Conservation (phyloP, 352 stramenopile genomes). For the Phytophthora cactorum region DNA sequence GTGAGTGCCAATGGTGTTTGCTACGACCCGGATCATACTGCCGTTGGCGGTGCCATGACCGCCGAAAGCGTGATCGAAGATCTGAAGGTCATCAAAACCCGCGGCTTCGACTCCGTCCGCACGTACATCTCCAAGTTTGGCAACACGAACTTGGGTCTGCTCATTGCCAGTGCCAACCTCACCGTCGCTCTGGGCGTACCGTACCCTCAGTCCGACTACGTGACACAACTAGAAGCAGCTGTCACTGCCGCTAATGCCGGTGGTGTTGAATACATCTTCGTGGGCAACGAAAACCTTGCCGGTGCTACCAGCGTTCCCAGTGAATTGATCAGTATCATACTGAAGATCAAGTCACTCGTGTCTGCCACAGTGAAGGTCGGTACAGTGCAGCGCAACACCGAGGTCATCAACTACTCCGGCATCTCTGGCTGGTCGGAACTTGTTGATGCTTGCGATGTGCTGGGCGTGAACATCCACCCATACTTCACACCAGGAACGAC, state of each 20-base stretch:
- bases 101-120: slow-evolving; percentile 62
- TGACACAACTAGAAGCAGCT: slow-evolving; percentile 41
- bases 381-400: slow-evolving; percentile 69
- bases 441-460: slow-evolving; percentile 43
- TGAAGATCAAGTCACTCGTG: slow-evolving; percentile 47
- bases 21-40: slow-evolving; percentile 63
- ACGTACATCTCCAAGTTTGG: slow-evolving; percentile 73
- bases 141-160: slow-evolving; percentile 41
- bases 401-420: slow-evolving; percentile 42
- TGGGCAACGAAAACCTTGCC: slow-evolving; percentile 71
- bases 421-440: slow-evolving; percentile 43
- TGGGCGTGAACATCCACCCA: slow-evolving; percentile 63
- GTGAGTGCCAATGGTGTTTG: slow-evolving; percentile 64
- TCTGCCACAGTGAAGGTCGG: slow-evolving; percentile 58
- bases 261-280: slow-evolving; percentile 63
- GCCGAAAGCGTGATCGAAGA: slow-evolving; percentile 41
- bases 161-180: slow-evolving; percentile 46
- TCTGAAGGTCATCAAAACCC: slow-evolving; percentile 51
- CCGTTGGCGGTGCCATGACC: slow-evolving; percentile 23
- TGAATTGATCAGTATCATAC: slow-evolving; percentile 47
- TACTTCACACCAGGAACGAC: slow-evolving; percentile 46
- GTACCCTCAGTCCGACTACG: slow-evolving; percentile 46
- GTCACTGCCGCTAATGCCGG: slow-evolving; percentile 43
- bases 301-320: slow-evolving; percentile 25
- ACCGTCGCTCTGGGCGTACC: slow-evolving; percentile 54